Evolutionary conservation across 495 filamentous ascomycete species (phyloP).

Genomic region (Melanomma pulvis-pyrius): DNA sequence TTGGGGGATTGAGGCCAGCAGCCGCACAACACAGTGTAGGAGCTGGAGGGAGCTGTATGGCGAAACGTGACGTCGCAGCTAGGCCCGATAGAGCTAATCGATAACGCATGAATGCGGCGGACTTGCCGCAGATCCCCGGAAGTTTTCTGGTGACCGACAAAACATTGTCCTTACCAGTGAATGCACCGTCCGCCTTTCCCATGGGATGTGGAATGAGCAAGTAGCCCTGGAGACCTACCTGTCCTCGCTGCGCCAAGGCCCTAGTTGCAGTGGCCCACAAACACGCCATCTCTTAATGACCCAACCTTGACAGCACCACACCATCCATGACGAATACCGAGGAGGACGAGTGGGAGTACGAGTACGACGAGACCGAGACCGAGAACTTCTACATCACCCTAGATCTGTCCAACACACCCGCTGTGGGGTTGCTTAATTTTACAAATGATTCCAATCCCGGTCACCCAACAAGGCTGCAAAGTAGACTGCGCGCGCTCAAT

Average conservation of each 20-base stretch:
- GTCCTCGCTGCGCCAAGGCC: neutral
- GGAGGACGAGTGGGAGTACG: slow-evolving; percentile 64
- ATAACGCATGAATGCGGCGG: neutral
- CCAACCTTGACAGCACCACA: slow-evolving; percentile 1
- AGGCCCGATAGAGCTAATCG: neutral
- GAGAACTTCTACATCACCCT: slow-evolving; percentile 53
- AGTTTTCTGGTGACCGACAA: neutral
- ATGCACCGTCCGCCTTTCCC: neutral
- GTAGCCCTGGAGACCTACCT: neutral
- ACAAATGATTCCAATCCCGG: neutral
- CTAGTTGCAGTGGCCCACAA: neutral
- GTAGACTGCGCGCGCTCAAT: neutral
- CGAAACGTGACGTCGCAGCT: slow-evolving; percentile 4
- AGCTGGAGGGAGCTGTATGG: neutral
- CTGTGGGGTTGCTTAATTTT: neutral
- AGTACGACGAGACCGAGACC: slow-evolving; percentile 61
- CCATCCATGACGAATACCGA: slow-evolving; percentile 28
- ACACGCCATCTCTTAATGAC: neutral
- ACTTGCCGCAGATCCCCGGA: neutral
- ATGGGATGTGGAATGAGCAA: neutral
- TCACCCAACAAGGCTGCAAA: slow-evolving; percentile 4
- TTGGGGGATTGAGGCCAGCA: neutral
- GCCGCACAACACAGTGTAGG: neutral
- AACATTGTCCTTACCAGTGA: neutral
- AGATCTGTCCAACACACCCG: slow-evolving; percentile 39